Evolutionary conservation across 2,329 filamentous ascomycete genomes (phyloP), one percentile per base, ranked within the genome.

Genomic region (Periconia macrospinosa): DNA sequence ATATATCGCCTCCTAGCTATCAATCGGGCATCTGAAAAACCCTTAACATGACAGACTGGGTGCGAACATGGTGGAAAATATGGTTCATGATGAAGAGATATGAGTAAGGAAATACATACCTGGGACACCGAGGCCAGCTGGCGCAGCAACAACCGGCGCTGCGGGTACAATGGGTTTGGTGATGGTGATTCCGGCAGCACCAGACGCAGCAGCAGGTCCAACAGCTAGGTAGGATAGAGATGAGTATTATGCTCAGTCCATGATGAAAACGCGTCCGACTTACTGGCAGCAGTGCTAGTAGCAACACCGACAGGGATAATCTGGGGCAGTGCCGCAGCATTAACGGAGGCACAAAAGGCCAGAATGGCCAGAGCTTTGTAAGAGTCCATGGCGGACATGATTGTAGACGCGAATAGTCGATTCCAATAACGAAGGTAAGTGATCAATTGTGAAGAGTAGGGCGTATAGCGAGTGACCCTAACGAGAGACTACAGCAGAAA

Each of bases 241-340:
- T 40, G 10, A 33, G 30, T 23, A 40, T 20, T 13, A 47, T 14
- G 10, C 1, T 18, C 19, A 6, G 17, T 14, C 15, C 11, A n/a
- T 37, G 33, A 37, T 6, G 33, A 37, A 37, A 37, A 6, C 3
- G 15, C 33, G 3, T 3, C 45, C 30, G 18, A 47, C 47, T n/a
- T 54, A 54, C 52, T 43, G 6, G 41, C 33, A 30, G 33, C 35
- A 18, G 47, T 47, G 45, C 41, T 17, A 41, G 37, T 49, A 13
- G 20, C 20, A 30, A 23, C n/a, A 13, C 7, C 40, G 14, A 50
- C 7, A 14, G 41, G 45, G 2, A 27, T 41, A 42, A 49, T 6
- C 43, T 59, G 59, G 2, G 59, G 57, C 13, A 56, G 45, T 5
- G 55, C 57, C 19, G 42, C 49, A 33, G 57, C 57, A 17, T 55